Conservation (phyloP, 1,284 basidiomycete species). For the Prillingera fragicola region DNA sequence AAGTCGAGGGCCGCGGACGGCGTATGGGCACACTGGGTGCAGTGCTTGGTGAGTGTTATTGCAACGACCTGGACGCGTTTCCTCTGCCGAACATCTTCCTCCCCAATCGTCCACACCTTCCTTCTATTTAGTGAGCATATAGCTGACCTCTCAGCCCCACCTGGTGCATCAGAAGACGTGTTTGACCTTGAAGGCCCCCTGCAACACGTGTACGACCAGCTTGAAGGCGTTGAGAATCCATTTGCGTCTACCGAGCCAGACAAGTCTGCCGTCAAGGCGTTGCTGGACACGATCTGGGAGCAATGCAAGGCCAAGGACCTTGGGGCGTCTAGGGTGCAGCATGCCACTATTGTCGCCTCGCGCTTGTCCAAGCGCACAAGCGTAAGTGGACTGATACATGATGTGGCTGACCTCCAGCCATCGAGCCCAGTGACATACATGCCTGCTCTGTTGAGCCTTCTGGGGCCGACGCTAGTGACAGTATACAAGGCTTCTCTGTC, state of each 20-base stretch:
- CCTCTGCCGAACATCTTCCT: too few species aligned
- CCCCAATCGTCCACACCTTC: too few species aligned
- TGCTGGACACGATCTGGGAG: conserved; percentile 21
- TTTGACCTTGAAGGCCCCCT: conserved; percentile 26
- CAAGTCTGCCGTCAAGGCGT: conserved; percentile 1
- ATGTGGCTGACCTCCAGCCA: conserved; percentile 13
- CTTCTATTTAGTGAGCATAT: too few species aligned
- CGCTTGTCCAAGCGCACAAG: conserved; percentile 4
- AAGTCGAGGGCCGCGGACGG: conserved; percentile 26
- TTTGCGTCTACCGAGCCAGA: conserved; percentile 3
- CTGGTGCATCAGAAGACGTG: conserved; percentile 12
- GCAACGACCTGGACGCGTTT: not conserved
- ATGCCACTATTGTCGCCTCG: conserved; percentile 7
- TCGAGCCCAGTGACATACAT: conserved; percentile 35
- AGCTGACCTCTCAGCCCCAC: conserved; percentile 10
- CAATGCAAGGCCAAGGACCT: conserved; percentile 1
- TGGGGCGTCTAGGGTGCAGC: conserved; percentile 1
- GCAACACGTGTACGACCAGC: conserved; percentile 26
- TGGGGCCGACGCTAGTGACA: conserved; percentile 36
- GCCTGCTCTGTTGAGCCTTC: conserved; percentile 28
- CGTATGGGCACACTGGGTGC: conserved; percentile 42
- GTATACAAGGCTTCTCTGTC: conserved; percentile 39
- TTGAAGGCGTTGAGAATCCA: conserved; percentile 22
- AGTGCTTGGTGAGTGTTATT: conserved; percentile 31
- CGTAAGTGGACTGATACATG: not conserved